Base-by-base conservation (phyloP, 2,329 filamentous ascomycete species). In the Hypoxylon sp. region DNA sequence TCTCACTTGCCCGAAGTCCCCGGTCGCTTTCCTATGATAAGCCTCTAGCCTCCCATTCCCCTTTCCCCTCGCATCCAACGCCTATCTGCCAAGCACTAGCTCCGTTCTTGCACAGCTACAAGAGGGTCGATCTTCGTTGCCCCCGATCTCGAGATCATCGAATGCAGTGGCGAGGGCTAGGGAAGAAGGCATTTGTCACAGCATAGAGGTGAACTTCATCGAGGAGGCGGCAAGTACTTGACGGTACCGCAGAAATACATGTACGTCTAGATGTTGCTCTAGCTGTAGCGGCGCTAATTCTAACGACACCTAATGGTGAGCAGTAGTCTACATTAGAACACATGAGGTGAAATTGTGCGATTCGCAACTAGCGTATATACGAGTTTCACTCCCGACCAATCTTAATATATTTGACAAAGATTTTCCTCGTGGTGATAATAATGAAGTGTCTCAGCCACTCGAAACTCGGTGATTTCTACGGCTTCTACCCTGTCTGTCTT, bases 1-100 rank as follows among this genome's bases (percentile, higher is more conserved):
- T 60, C 54, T 69, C 61, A 65, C 63, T 72, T 69, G 71, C 65
- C 60, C 65, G 64, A 14, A 46, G 42, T 3, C 58, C 70, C 63
- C 44, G 35, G 61, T 64, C 60, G 57, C 33, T 24, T 48, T 50
- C 58, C 54, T 58, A 61, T 57, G 69, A 68, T 70, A 61, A 51
- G 52, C 42, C 46, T 62, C 62, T 33, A 48, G 55, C 62, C 44
- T 56, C 57, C 63, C 52, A 48, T 63, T 39, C 48, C 59, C 44
- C 50, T 55, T 71, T 63, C 70, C 70, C 70, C 58, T 68, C 67
- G 63, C 44, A 46, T 65, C 19, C 46, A 44, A 55, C 63, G 47
- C 67, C 63, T 33, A 58, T 39, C 35, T 59, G 63, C 61, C 63
- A 70, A 70, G 57, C 35, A 31, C 53, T 59, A 53, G 47, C n/a